phyloP scores from a whole-genome alignment of 176 grass and related monocot species.

The Phragmites australis region DNA sequence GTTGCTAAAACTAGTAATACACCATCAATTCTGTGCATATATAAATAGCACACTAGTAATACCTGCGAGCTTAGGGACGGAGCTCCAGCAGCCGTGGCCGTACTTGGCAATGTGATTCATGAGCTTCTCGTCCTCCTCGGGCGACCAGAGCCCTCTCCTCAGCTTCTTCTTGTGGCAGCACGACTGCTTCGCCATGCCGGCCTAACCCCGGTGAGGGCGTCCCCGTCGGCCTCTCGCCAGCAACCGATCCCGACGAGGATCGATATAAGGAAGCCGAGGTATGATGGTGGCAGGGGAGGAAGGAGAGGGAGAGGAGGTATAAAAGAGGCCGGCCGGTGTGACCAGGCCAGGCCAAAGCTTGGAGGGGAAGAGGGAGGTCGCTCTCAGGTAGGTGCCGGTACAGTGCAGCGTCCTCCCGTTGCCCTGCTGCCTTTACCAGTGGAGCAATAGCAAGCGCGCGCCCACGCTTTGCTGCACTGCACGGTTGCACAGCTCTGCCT shows the following conservation, averaged over 20 bases:
- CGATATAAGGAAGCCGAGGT: not conserved
- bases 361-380: conserved; percentile 35
- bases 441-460: not conserved
- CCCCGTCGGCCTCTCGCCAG: not conserved
- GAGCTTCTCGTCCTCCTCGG: conserved; percentile 81
- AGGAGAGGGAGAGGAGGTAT: conserved; percentile 31
- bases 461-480: conserved; percentile 19
- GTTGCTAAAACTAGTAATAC: too few relatives aligned
- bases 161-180: conserved; percentile 72
- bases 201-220: not conserved
- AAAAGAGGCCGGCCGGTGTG: conserved; percentile 20
- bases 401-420: conserved; percentile 24
- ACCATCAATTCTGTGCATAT: too few relatives aligned
- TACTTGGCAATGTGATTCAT: conserved; percentile 69
- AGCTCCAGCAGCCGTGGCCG: conserved; percentile 78
- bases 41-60: not conserved
- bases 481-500: conserved; percentile 20
- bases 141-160: conserved; percentile 76
- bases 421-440: conserved; percentile 11
- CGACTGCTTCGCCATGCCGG: conserved; percentile 61
- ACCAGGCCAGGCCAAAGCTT: not conserved
- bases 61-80: conserved; percentile 71
- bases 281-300: conserved; percentile 16
- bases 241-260: conserved; percentile 11
- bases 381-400: conserved; percentile 51